phyloP scores from a whole-genome alignment of 108 stramenopile species.

The Cyclotella baltica region DNA sequence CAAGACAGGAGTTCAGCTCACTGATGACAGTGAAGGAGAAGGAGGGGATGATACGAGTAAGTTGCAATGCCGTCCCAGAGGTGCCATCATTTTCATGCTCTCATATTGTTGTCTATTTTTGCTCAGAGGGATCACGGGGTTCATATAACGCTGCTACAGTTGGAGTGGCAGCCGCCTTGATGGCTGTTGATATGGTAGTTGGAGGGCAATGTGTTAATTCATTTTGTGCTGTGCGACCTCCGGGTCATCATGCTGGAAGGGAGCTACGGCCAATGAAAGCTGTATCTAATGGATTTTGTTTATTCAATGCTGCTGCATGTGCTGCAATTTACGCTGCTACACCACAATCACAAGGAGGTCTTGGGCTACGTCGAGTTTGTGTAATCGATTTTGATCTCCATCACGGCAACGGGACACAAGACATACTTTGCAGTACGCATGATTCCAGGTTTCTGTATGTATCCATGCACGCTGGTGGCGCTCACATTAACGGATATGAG shows the following conservation, averaged over 20 bases:
- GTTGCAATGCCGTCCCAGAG: constrained; percentile 17
- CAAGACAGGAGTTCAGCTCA: constrained; percentile 71
- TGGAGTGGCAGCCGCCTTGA: constrained; percentile 89
- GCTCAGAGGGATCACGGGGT: constrained; percentile 77
- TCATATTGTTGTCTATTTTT: constrained; percentile 11
- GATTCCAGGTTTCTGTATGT: constrained; percentile 93
- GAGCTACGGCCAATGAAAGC: constrained; percentile 90
- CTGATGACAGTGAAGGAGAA: constrained; percentile 85
- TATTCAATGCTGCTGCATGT: constrained; percentile 96
- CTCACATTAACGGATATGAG: constrained; percentile 77
- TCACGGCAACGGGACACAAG: constrained; percentile 95
- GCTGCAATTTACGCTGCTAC: constrained; percentile 95
- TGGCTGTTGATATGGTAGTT: constrained; percentile 89
- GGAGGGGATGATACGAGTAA: constrained; percentile 90
- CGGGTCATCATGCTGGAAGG: constrained; percentile 94
- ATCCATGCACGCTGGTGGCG: constrained; percentile 87
- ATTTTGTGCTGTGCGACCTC: constrained; percentile 92
- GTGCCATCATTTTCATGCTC: not conserved
- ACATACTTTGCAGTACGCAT: constrained; percentile 87
- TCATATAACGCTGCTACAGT: constrained; percentile 89
- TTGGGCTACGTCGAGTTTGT: constrained; percentile 84
- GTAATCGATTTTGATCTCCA: constrained; percentile 96
- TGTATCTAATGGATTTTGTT: constrained; percentile 95
- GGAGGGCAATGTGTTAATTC: constrained; percentile 86
- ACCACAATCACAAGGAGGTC: constrained; percentile 77